Base-by-base conservation (phyloP, 1,284 basidiomycete species). In the Meira miltonrushii region DNA sequence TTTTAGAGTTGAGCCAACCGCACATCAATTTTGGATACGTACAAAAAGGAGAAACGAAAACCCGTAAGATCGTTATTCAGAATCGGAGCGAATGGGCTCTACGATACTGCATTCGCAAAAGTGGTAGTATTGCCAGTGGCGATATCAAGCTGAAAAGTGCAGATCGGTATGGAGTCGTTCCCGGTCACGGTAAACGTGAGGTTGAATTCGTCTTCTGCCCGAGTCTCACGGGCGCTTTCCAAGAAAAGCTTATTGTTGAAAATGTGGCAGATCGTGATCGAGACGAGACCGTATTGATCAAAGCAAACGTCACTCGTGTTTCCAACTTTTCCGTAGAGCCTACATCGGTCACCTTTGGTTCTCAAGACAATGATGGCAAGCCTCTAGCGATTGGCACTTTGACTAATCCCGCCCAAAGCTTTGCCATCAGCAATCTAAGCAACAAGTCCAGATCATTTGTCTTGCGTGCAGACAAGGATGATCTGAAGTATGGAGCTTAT, bases 11-110 rank as follows among this genome's bases (percentile, higher is more conserved):
- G 13, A 81, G 81, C 46, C 81, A 82, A 75, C 79, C 79, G 50
- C 79, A 79, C 57, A 82, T 83, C 79, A 82, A 83, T 68, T 82
- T 83, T 68, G 82, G 82, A 1, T 75, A 78, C n/a, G 79, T 81
- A 65, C 81, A 83, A 52, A 81, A 81, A 68, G 81, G 81, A 48
- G 80, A 82, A 43, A 68, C 75, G 33, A 81, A 81, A 65, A 78
- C 80, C 43, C 79, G 81, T 60, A 81, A 79, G 61, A 81, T 83
- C 49, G 75, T 82, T 55, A 80, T 83, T 46, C 81, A 78, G 75
- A 81, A 79, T 72, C 78, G 71, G 72, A 81, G 68, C 75, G 80
- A 69, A 68, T 81, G 61, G 81, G 81, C 68, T 21, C 59, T 79
- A 37, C 69, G 82, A 12, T 83, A 81, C 76, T 79, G 81, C 52